phyloP scores from a whole-genome alignment of 495 filamentous ascomycete species.

The Penicillium egyptiacum region DNA sequence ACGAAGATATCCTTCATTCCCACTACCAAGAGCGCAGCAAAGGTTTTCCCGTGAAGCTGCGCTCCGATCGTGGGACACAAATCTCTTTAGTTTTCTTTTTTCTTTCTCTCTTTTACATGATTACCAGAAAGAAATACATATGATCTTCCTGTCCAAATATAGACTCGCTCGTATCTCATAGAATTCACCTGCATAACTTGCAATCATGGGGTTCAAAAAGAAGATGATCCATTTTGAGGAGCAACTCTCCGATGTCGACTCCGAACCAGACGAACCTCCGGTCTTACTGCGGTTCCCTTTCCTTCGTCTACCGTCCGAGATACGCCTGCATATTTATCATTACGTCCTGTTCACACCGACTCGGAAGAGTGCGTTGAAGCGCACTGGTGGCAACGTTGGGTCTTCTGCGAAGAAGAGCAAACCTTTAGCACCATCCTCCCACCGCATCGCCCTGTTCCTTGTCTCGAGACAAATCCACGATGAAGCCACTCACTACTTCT shows the following conservation, averaged over 20 bases:
- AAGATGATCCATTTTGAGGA: slow-evolving; percentile 19
- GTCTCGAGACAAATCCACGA: slow-evolving; percentile 62
- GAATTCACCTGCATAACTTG: slow-evolving; percentile 3
- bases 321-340: slow-evolving; percentile 70
- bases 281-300: slow-evolving; percentile 60
- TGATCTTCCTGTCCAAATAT: slow-evolving; percentile 4
- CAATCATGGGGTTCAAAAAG: slow-evolving; percentile 27
- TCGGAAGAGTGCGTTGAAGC: slow-evolving; percentile 29
- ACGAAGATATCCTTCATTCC: slow-evolving; percentile 46
- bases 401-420: slow-evolving; percentile 73
- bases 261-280: slow-evolving; percentile 16
- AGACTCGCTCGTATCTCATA: slow-evolving; percentile 9
- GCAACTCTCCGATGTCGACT: slow-evolving; percentile 9
- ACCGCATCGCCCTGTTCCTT: slow-evolving; percentile 61
- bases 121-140: slow-evolving; percentile 8
- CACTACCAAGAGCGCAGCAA: slow-evolving; percentile 64
- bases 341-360: slow-evolving; percentile 56
- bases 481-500: slow-evolving; percentile 75
- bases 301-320: slow-evolving; percentile 73
- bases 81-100: slow-evolving; percentile 18
- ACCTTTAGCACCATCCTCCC: slow-evolving; percentile 44
- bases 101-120: slow-evolving; percentile 9
- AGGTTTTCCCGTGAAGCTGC: slow-evolving; percentile 49
- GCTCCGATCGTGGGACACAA: slow-evolving; percentile 51
- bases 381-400: slow-evolving; percentile 57